Evolutionary conservation across 2,329 filamentous ascomycete genomes (phyloP), one percentile per base, ranked within the genome.

Genomic region (Xylariaceae sp.): DNA sequence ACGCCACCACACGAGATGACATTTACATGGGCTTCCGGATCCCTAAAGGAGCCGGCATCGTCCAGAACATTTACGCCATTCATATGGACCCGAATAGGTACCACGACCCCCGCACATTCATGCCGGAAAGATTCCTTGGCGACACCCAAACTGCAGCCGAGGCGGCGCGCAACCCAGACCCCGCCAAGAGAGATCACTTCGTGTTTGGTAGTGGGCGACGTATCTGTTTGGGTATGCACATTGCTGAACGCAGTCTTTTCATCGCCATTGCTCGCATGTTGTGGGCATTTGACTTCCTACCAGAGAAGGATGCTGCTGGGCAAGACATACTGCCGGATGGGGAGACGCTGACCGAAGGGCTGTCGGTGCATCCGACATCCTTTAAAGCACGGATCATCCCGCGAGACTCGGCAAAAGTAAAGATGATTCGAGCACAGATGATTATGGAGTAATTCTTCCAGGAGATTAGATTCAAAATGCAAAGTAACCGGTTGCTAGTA

Each of bases 151-250:
- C 40, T 3, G 39, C 25, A 50, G 62, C 57, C n/a, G 60, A 63
- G 25, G 49, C 60, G 3, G 53, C 54, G 44, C 57, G 54, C 37
- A 23, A 67, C 8, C 45, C 65, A 0, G 53, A 55, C 29, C 33
- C 44, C 16, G 37, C 39, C 4, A 42, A 49, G 17, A 47, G 55
- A 2, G 51, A 57, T 17, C 46, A 57, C n/a, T 56, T 43, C 25
- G 37, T 43, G 11, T 56, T 50, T 22, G 53, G 54, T 2, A 45
- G 45, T 11, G 53, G 54, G 1, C 41, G 54, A 20, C 50, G 54
- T 2, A 69, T 79, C 22, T 82, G 79, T 55, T 76, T 71, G 1
- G 79, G 38, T 1, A 53, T 41, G 27, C 54, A 54, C 25, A 47
- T 60, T 5, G 52, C 48, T n/a, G 61, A 62, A 22, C 27, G 53